phyloP scores from a whole-genome alignment of 208 protist species.

The Spironucleus salmonicida region DNA sequence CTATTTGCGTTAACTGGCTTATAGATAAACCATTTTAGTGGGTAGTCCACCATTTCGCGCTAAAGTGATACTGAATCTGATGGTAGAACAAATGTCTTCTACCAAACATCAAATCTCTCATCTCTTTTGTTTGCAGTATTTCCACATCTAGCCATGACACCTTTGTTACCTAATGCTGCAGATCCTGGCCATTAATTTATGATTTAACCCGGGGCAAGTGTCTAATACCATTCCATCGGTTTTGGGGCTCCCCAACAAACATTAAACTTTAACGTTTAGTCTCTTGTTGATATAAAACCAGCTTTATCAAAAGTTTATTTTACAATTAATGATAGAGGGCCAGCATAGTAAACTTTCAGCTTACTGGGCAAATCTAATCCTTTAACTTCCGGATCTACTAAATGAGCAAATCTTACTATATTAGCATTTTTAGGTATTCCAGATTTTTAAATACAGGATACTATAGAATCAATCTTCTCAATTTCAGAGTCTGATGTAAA shows the following conservation, averaged over 20 bases:
- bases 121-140: neutral
- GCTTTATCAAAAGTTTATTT: slow-evolving; percentile 6
- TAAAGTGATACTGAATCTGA: too few species aligned
- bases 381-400: too few species aligned
- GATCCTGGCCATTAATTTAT: slow-evolving; percentile 13
- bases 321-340: neutral
- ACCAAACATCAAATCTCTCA: too few species aligned
- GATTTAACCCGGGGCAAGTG: neutral
- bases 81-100: too few species aligned
- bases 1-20: neutral
- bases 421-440: too few species aligned
- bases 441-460: too few species aligned
- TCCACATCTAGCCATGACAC: neutral
- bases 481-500: too few species aligned
- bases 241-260: slow-evolving; percentile 23
- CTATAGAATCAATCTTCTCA: too few species aligned
- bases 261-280: neutral
- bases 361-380: too few species aligned
- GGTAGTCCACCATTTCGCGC: too few species aligned
- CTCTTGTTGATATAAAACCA: neutral
- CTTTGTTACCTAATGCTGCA: neutral
- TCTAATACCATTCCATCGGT: neutral
- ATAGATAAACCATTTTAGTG: slow-evolving; percentile 1
- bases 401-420: too few species aligned
- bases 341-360: neutral